Percentiles rank a stretch among this genome's conserved stretches.
Conservation (phyloP, 805 yeast species). For the Cyberlindnera bimundalis region DNA sequence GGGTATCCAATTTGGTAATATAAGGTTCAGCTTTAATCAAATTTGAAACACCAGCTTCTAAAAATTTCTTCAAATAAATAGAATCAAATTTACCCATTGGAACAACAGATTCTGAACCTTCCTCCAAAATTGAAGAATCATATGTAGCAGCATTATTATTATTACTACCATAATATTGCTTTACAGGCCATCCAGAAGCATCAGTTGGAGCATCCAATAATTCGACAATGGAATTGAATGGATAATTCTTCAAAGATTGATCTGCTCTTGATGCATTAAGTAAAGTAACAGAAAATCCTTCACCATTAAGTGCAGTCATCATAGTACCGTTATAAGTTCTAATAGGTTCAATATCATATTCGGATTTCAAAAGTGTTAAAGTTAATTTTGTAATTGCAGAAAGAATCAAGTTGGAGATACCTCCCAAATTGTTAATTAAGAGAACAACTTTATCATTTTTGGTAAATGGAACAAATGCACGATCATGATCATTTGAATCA, state of each 20-base stretch:
- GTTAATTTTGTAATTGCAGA: constrained; percentile 67
- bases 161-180: constrained; percentile 22
- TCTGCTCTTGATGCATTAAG: constrained; percentile 60
- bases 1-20: constrained; percentile 79
- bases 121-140: constrained; percentile 29
- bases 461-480: constrained; percentile 72
- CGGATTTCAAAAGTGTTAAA: constrained; percentile 45
- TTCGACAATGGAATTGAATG: constrained; percentile 39
- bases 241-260: constrained; percentile 29
- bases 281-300: constrained; percentile 85
- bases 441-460: constrained; percentile 65
- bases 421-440: constrained; percentile 84
- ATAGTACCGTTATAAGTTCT: constrained; percentile 73
- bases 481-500: constrained; percentile 63
- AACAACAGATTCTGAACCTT: constrained; percentile 30
- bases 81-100: constrained; percentile 36
- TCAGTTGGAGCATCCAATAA: constrained; percentile 68
- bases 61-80: constrained; percentile 31
- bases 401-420: constrained; percentile 78
- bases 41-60: constrained; percentile 47
- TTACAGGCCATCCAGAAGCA: constrained; percentile 75
- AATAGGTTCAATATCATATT: constrained; percentile 57
- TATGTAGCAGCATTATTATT: constrained; percentile 30
- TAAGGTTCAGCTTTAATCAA: constrained; percentile 70
- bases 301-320: constrained; percentile 88